Percentiles rank a stretch among this genome's conserved stretches.
Evolutionary conservation across 2,329 filamentous ascomycete species (phyloP).

Genomic region (Zelopaecilomyces penicillatus): DNA sequence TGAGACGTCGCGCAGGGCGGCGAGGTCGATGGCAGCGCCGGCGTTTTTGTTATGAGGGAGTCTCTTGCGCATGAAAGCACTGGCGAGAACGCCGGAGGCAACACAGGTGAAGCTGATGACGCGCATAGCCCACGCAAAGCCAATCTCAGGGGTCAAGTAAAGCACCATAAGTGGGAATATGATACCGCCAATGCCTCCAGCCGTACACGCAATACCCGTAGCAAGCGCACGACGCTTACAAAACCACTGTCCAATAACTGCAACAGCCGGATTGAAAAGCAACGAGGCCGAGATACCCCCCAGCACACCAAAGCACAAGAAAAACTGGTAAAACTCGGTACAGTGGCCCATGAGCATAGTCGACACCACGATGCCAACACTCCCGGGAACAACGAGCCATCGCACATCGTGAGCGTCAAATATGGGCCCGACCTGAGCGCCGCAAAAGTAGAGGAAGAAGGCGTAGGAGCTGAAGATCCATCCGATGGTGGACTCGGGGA

Average conservation of each 20-base stretch:
- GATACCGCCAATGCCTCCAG: conserved; percentile 52
- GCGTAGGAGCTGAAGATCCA: conserved; percentile 69
- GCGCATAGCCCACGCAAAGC: conserved; percentile 24
- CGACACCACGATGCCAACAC: conserved; percentile 44
- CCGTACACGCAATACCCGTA: conserved; percentile 61
- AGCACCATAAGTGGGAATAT: conserved; percentile 33
- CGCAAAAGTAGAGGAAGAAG: conserved; percentile 63
- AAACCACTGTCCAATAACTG: conserved; percentile 63
- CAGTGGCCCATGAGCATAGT: conserved; percentile 47
- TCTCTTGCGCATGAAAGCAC: conserved; percentile 28
- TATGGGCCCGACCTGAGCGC: conserved; percentile 61
- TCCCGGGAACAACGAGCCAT: conserved; percentile 49
- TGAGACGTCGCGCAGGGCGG: conserved; percentile 40
- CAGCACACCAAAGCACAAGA: conserved; percentile 59
- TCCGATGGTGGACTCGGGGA: conserved; percentile 51
- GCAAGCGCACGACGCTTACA: conserved; percentile 53
- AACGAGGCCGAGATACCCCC: conserved; percentile 59
- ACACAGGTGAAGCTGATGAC: conserved; percentile 21
- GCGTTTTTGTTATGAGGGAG: conserved; percentile 40
- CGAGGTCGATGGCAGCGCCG: conserved; percentile 37
- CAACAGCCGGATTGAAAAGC: conserved; percentile 61
- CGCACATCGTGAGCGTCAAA: conserved; percentile 61
- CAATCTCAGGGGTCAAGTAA: conserved; percentile 17
- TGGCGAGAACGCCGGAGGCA: conserved; percentile 19
- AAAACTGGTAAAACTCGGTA: conserved; percentile 59